Percentiles rank a stretch among this genome's conserved stretches.
These are phyloP conservation scores for Halophytophthora polymorphica DNA, from an alignment of 352 stramenopile species.

Conservation along the genomic window DNA sequence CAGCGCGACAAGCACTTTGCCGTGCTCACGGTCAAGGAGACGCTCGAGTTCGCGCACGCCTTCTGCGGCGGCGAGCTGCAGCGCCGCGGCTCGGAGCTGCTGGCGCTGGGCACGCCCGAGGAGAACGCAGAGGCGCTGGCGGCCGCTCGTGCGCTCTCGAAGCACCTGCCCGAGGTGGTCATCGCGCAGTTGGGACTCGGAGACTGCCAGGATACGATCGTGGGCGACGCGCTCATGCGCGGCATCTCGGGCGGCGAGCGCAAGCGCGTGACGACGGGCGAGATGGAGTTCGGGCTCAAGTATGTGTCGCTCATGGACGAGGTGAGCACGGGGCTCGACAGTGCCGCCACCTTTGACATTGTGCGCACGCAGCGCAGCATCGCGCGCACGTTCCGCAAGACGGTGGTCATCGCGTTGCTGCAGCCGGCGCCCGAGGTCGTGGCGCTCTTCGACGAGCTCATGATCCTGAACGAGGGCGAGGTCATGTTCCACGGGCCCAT, in stretches of 20 bases:
- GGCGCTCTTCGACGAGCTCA: slow-evolving; percentile 33
- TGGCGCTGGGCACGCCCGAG: slow-evolving; percentile 17
- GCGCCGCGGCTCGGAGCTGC: slow-evolving; percentile 9
- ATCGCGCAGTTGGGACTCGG: slow-evolving; percentile 33
- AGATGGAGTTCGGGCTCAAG: slow-evolving; percentile 40
- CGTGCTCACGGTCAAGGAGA: slow-evolving; percentile 41
- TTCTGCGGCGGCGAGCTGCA: slow-evolving; percentile 31
- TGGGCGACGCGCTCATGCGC: slow-evolving; percentile 38
- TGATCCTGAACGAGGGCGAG: slow-evolving; percentile 29
- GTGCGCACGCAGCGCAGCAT: slow-evolving; percentile 36
- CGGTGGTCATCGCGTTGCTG: slow-evolving; percentile 62
- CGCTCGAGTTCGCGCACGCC: slow-evolving; percentile 35
- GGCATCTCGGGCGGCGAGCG: slow-evolving; percentile 56
- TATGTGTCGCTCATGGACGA: slow-evolving; percentile 83
- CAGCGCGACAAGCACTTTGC: slow-evolving; percentile 29
- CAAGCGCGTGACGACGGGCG: slow-evolving; percentile 47
- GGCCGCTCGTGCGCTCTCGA: slow-evolving; percentile 9
- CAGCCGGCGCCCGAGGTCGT: slow-evolving; percentile 50
- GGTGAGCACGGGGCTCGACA: slow-evolving; percentile 91
- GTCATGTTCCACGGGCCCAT: slow-evolving; percentile 25
- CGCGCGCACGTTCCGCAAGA: slow-evolving; percentile 29
- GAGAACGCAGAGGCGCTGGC: slow-evolving; percentile 25
- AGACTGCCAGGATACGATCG: slow-evolving; percentile 42
- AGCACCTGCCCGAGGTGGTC: slow-evolving; percentile 36
- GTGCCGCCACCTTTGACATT: slow-evolving; percentile 88